Conservation (phyloP, 2,329 filamentous ascomycete genomes). For the Plectosphaerella sp. region DNA sequence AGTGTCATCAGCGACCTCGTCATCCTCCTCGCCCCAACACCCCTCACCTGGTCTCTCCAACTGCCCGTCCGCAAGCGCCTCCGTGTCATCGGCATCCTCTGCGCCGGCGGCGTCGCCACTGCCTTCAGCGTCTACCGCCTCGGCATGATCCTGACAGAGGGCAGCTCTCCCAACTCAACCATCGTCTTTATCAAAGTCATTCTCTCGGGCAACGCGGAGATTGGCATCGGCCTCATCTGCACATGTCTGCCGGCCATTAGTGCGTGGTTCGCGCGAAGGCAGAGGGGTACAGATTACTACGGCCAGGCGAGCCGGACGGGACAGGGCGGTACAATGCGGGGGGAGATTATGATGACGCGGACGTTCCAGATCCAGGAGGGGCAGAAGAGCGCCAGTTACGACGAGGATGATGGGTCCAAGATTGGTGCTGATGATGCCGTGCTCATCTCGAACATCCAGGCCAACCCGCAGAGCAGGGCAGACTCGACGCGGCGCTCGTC, state of each 20-base stretch:
- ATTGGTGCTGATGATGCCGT: slow-evolving; percentile 17
- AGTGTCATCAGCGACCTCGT: slow-evolving; percentile 24
- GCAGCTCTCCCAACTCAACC: slow-evolving; percentile 17
- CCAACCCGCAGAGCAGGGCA: slow-evolving; percentile 9
- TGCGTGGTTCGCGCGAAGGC: slow-evolving; percentile 11
- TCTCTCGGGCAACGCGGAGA: slow-evolving; percentile 23
- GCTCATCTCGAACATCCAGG: slow-evolving; percentile 11
- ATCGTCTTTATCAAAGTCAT: slow-evolving; percentile 20
- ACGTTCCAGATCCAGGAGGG: slow-evolving; percentile 20
- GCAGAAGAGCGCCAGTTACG: slow-evolving; percentile 8
- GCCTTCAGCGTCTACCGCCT: slow-evolving; percentile 24
- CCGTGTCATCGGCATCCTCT: slow-evolving; percentile 20
- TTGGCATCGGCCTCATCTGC: slow-evolving; percentile 24
- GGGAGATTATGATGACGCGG: slow-evolving; percentile 23
- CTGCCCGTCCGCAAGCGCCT: slow-evolving; percentile 22
- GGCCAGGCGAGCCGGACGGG: slow-evolving; percentile 12
- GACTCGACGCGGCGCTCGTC: neutral
- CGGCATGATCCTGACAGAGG: slow-evolving; percentile 17
- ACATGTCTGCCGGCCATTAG: slow-evolving; percentile 23
- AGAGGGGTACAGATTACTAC: slow-evolving; percentile 16
- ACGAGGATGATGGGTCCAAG: slow-evolving; percentile 7
- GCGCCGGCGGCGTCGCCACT: slow-evolving; percentile 25
- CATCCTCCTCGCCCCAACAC: slow-evolving; percentile 23
- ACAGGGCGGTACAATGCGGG: slow-evolving; percentile 7
- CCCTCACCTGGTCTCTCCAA: slow-evolving; percentile 25